Evolutionary conservation across 2,329 filamentous ascomycete genomes (phyloP).

Genomic region (Penicillium hesseltinei): DNA sequence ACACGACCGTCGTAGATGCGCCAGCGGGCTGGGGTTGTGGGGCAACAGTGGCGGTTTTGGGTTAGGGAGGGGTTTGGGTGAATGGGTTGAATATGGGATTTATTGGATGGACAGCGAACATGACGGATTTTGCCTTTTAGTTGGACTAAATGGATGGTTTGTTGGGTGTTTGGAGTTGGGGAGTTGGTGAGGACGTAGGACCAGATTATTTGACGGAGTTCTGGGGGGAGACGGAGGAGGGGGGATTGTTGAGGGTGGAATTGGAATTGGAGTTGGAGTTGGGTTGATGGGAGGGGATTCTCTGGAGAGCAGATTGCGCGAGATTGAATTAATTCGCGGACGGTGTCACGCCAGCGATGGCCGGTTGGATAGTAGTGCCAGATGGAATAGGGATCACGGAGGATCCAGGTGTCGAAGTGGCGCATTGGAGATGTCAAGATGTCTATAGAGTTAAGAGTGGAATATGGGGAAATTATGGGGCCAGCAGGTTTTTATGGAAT

Average conservation of each 20-base stretch:
- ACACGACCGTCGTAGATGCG: conserved; percentile 22
- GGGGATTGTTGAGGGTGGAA: conserved; percentile 17
- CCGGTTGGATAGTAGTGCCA: conserved; percentile 40
- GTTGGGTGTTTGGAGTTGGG: background rate
- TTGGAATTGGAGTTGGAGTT: conserved; percentile 1
- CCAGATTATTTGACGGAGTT: conserved; percentile 42
- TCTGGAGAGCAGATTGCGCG: conserved; percentile 36
- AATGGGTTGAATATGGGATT: background rate
- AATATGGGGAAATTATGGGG: conserved; percentile 15
- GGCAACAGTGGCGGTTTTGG: conserved; percentile 36
- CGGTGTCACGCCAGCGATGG: conserved; percentile 36
- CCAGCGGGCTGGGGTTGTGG: conserved; percentile 33
- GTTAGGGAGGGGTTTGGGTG: conserved; percentile 21
- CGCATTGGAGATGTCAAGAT: conserved; percentile 15
- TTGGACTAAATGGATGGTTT: conserved; percentile 38
- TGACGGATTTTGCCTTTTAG: conserved; percentile 37
- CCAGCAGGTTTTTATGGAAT: conserved; percentile 5
- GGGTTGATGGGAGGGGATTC: background rate
- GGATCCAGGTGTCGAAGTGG: conserved; percentile 41
- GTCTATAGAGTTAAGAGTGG: background rate
- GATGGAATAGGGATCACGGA: conserved; percentile 41
- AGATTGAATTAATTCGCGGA: conserved; percentile 37
- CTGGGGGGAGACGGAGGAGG: conserved; percentile 32
- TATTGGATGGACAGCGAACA: conserved; percentile 27
- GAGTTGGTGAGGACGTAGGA: conserved; percentile 33